Evolutionary conservation across 2,329 filamentous ascomycete species (phyloP), one percentile per base, ranked within the genome.

Genomic region (Sarocladium strictum): DNA sequence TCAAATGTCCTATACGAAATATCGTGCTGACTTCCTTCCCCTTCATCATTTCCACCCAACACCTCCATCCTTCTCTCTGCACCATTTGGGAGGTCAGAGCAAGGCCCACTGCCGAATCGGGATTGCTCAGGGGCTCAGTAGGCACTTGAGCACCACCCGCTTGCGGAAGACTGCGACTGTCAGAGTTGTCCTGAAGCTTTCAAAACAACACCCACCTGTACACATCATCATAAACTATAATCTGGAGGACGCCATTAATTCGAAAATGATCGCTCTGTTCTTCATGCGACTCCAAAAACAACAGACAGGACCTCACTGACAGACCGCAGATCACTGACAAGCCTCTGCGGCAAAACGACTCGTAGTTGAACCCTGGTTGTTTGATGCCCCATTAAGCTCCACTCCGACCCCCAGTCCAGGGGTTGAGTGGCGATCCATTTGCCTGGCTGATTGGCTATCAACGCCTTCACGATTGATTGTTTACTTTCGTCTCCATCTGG

Each of bases 351-450:
- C 29, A 51, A 24, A 35, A 51, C 29, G 27, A 51, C n/a, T 51
- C 15, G 43, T n/a, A 43, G n/a, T 47, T 51, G 47, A 51, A 51
- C 47, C 47, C 47, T 51, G 43, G 43, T 17, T 33, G 17, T 51
- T 51, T 32, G 29, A 33, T 51, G 47, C 47, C 47, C 47, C 47
- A 51, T 33, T n/a, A 27, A 6, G 47, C 47, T 51, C 47, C 47
- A 51, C 47, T 23, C 17, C 10, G 21, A 23, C 4, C 29, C 47
- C 27, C 43, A 23, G 24, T 47, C 47, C 47, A 51, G 47, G 47
- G 47, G 47, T 35, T n/a, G 35, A 51, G 47, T 51, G 47, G 47
- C 47, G 47, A 51, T 51, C 47, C 43, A 15, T 51, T 15, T 51
- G 4, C 29, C 17, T 14, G 47, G 27, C 47, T 51, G 47, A 51